Base-by-base conservation (phyloP, 345 rosid species). In the Rhizophora mangle region DNA sequence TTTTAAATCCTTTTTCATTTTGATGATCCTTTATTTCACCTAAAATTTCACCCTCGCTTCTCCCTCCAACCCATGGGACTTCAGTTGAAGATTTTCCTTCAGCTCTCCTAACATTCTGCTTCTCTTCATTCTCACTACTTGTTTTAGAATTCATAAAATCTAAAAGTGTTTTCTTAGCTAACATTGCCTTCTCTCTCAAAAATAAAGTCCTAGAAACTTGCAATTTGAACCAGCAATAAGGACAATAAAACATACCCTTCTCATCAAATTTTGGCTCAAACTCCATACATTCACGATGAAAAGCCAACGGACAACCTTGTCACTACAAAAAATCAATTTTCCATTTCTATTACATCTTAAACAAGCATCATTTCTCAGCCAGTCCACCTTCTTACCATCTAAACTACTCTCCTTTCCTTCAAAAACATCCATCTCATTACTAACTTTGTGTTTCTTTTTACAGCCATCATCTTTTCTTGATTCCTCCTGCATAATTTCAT, bases 111-210 rank as follows among this genome's bases (percentile, higher is more conserved):
- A 46, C 47, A 67, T 63, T 54, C 65, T 36, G 43, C 34, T 62
- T 61, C 74, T 39, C 71, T 51, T 68, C 27, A 53, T 21, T 64
- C 26, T 46, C 32, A 49, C 54, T 62, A 65, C 49, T 74, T 13
- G 11, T 26, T 52, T 47, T 60, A 6, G 27, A 37, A 55, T 73
- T 71, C 21, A 79, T 29, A 73, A 83, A 87, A 43, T 32, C 43
- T 5, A 72, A 74, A 55, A 81, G 59, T 62, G 67, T 56, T 60
- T 57, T 72, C 31, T 79, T 79, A 8, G 68, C 75, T 60, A 55
- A 30, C 24, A 55, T 21, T 3, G 60, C 30, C 30, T 15, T 55
- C 29, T 55, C 29, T 27, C 29, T 55, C 60, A 55, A 16, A 21
- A 22, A 8, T 16, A 55, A 21, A 30, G 30, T 27, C 24, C 26